Evolutionary conservation across 1,284 basidiomycete genomes (phyloP).

Genomic region (Laetiporus sulphureus): DNA sequence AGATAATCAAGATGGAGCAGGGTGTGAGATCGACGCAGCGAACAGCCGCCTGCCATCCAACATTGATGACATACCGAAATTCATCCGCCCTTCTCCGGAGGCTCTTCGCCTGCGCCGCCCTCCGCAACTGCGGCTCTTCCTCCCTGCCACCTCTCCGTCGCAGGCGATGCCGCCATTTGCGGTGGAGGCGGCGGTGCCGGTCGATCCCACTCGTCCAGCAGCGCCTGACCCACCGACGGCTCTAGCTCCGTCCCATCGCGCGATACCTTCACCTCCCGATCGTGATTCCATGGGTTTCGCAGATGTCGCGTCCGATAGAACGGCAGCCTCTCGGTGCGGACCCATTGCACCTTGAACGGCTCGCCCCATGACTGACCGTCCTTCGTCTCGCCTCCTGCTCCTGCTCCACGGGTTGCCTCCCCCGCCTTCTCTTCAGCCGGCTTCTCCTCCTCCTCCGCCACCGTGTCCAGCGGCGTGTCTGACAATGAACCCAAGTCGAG

Average conservation of each 20-base stretch:
- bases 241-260: conserved; percentile 91
- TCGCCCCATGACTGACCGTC: conserved; percentile 52
- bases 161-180: conserved; percentile 1
- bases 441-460: conserved; percentile 21
- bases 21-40: not conserved
- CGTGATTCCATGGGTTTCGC: conserved; percentile 91
- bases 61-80: too few species aligned
- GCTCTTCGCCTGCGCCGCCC: conserved; percentile 6
- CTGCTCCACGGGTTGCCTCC: conserved; percentile 2
- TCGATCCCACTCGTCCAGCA: conserved; percentile 75
- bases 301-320: conserved; percentile 76
- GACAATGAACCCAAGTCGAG: conserved; percentile 9
- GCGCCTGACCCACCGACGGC: conserved; percentile 64
- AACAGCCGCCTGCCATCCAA: not conserved
- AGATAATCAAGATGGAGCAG: not conserved
- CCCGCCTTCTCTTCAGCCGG: not conserved
- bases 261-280: conserved; percentile 86
- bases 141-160: conserved; percentile 8
- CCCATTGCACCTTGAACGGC: conserved; percentile 84
- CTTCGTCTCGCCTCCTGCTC: conserved; percentile 8
- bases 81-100: conserved; percentile 10
- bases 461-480: conserved; percentile 12
- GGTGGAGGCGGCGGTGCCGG: conserved; percentile 15
- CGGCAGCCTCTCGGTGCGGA: conserved; percentile 68
- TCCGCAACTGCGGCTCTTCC: conserved; percentile 12